phyloP scores from a whole-genome alignment of 441 rosid species.

The Populus hybrid region DNA sequence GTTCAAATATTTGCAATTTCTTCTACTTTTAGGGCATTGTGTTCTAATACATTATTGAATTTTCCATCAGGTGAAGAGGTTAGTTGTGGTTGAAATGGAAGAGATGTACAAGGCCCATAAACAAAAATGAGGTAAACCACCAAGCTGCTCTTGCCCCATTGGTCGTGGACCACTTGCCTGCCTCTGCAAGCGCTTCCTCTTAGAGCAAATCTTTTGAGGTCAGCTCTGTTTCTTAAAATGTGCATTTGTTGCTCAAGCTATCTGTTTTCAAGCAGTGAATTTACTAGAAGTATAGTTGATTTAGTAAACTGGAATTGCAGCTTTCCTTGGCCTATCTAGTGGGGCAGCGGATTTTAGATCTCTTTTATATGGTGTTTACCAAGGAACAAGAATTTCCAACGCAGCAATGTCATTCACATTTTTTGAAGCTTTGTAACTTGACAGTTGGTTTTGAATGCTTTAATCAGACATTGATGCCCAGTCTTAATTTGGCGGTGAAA shows the following conservation, averaged over 20 bases:
- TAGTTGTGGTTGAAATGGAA: constrained; percentile 83
- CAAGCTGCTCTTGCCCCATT: constrained; percentile 61
- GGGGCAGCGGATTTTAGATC: background rate
- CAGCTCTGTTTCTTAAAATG: background rate
- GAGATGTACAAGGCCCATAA: constrained; percentile 90
- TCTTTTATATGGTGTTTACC: background rate
- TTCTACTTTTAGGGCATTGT: background rate
- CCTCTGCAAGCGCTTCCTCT: constrained; percentile 39
- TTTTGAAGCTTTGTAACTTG: background rate
- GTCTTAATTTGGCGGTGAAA: constrained; percentile 34
- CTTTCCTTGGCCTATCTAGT: background rate
- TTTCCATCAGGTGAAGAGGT: constrained; percentile 66
- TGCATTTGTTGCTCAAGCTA: background rate
- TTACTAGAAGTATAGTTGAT: too few relatives aligned
- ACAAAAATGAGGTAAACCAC: constrained; percentile 53
- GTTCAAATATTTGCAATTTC: background rate
- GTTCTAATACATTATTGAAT: background rate
- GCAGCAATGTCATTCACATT: background rate
- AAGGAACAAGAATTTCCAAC: background rate
- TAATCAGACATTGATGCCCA: constrained; percentile 21
- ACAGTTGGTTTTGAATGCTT: background rate
- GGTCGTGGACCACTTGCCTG: constrained; percentile 55
- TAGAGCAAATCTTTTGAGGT: constrained; percentile 20
- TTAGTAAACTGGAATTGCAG: background rate
- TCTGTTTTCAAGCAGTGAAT: background rate